Base-by-base conservation (phyloP, 352 stramenopile genomes). In the Lagenidium sp. region DNA sequence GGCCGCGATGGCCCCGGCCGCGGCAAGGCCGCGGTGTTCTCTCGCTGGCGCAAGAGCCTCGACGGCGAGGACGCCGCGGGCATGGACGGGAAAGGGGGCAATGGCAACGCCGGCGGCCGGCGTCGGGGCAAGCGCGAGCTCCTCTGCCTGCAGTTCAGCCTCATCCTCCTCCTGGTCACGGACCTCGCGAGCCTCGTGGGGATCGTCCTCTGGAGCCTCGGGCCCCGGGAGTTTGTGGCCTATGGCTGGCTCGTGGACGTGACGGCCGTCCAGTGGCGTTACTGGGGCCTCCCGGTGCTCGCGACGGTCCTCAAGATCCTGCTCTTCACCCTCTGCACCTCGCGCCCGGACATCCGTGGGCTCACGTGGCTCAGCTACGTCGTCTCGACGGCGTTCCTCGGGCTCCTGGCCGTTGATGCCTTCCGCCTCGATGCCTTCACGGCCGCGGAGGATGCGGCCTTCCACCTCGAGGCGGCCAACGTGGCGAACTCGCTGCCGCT, bases 401-500 rank as follows among this genome's bases (percentile, higher is more conserved):
- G 54, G 28, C 47, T 86, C 25, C 53, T 92, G 36, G 76, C 76
- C 13, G 55, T 86, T 21, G 74, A 92, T 46, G 71, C 80, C 30
- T 89, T 92, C 53, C 47, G 55, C 24, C 52, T 92, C 38, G 76
- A 92, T 54, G 57, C 64, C 15, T 83, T 83, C 43, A 81, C 67
- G 12, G 47, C 71, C 40, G 47, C 65, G 18, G 56, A 82, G 23
- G 69, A 89, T 28, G 67, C 72, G 39, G 53, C 57, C 24, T 67
- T 75, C 30, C 44, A 56, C 15, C 59, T 92, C 0, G 55, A 75
- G 37, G 60, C 82, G 36, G 74, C 75, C 24, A 92, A 92, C 52
- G 63, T 89, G 24, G 78, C 78, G 41, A 92, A 87, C 58, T 88
- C 75, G 24, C 53, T 92, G 50, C 75, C 80, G 28, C 51, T 89